These are phyloP conservation scores for Penicillium steckii DNA, from an alignment of 495 filamentous ascomycete species.

Conservation along the genomic window DNA sequence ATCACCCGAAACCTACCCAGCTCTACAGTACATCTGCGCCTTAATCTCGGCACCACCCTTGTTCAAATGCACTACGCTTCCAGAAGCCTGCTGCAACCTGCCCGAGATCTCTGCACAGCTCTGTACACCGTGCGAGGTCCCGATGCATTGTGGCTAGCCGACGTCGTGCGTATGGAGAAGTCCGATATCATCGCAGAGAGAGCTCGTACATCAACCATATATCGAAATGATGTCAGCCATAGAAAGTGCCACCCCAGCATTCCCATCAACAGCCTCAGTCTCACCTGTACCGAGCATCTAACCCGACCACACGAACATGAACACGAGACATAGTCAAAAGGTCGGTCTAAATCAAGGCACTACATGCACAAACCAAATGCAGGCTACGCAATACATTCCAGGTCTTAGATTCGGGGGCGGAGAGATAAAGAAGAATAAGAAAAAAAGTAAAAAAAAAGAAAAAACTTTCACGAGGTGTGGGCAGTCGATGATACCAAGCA, in stretches of 20 bases:
- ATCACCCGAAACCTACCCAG: no score
- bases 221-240: neutral
- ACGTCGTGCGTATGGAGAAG: constrained; percentile 16
- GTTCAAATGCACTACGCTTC: constrained; percentile 7
- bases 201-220: no score
- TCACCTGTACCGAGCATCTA: no score
- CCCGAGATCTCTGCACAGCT: constrained; percentile 8
- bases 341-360: neutral
- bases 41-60: neutral
- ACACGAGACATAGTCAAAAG: constrained; percentile 3
- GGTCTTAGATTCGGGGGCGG: neutral
- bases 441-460: neutral
- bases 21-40: neutral
- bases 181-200: constrained; percentile 11
- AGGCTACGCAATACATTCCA: constrained; percentile 6
- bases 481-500: neutral
- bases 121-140: constrained; percentile 11
- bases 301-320: no score
- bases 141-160: constrained; percentile 14
- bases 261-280: no score
- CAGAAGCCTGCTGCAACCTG: constrained; percentile 19
- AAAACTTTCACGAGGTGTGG: neutral
- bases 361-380: constrained; percentile 2
- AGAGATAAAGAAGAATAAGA: neutral
- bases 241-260: no score